Evolutionary conservation across 176 grass and related monocot genomes (phyloP).

Genomic region (Oryza australiensis): DNA sequence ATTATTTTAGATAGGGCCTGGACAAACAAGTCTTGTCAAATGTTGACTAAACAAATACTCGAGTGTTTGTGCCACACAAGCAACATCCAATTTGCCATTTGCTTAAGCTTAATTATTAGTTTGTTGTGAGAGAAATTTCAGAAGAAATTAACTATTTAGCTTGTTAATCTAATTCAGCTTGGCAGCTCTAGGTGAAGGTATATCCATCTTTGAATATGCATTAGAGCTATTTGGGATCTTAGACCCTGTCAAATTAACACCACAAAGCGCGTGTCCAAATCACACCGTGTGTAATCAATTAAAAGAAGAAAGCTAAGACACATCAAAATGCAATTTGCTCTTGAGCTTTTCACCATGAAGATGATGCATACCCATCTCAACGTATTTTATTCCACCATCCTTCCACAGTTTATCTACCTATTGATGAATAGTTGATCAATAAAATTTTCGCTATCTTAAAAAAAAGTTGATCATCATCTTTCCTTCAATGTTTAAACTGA

Average conservation of each 20-base stretch:
- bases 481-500: not conserved
- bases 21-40: slow-evolving; percentile 59
- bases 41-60: slow-evolving; percentile 48
- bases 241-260: slow-evolving; percentile 46
- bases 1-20: slow-evolving; percentile 53
- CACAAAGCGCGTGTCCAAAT: slow-evolving; percentile 30
- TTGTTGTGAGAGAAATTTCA: slow-evolving; percentile 36
- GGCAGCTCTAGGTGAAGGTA: slow-evolving; percentile 46
- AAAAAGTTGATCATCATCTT: not conserved
- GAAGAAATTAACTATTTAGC: slow-evolving; percentile 29
- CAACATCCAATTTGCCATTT: slow-evolving; percentile 38
- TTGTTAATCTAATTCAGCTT: slow-evolving; percentile 51
- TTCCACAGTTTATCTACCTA: not conserved
- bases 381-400: not conserved
- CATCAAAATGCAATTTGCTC: slow-evolving; percentile 9
- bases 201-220: slow-evolving; percentile 33
- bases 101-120: not conserved
- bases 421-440: not conserved
- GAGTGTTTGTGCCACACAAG: slow-evolving; percentile 51
- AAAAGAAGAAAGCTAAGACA: slow-evolving; percentile 9
- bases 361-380: not conserved
- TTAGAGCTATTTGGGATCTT: slow-evolving; percentile 35
- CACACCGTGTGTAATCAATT: slow-evolving; percentile 6
- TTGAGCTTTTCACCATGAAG: slow-evolving; percentile 4
- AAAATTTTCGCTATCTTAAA: too few species aligned